phyloP scores from a whole-genome alignment of 139 green algal species.

The Pycnococcus provasolii region DNA sequence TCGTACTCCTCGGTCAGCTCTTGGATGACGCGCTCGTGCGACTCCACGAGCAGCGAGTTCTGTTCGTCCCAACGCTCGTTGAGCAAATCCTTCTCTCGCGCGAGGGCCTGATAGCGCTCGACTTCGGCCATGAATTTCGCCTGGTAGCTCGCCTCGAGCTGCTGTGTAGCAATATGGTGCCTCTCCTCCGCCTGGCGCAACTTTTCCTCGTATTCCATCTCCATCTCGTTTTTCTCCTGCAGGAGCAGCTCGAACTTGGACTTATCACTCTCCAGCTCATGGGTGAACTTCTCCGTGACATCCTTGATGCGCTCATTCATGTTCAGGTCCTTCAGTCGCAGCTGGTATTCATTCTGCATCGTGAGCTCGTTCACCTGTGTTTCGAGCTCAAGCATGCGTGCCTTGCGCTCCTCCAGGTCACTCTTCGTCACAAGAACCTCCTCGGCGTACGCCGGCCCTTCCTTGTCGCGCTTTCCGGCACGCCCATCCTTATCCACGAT shows the following conservation, averaged over 20 bases:
- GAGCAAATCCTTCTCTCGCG: constrained; percentile 60
- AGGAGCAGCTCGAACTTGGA: constrained; percentile 63
- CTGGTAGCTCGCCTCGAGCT: constrained; percentile 67
- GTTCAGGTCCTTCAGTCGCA: constrained; percentile 77
- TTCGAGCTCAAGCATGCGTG: constrained; percentile 69
- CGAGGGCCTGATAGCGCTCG: constrained; percentile 60
- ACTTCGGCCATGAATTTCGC: constrained; percentile 49
- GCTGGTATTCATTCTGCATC: constrained; percentile 83
- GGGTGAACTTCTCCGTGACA: constrained; percentile 61
- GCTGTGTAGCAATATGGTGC: constrained; percentile 40
- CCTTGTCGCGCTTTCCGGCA: constrained; percentile 36
- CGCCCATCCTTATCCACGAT: constrained; percentile 49
- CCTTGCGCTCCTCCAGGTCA: constrained; percentile 71
- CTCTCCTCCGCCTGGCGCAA: constrained; percentile 49
- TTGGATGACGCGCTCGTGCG: constrained; percentile 65
- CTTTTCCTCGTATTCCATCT: constrained; percentile 70
- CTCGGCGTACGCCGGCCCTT: constrained; percentile 55
- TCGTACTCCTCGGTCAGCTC: constrained; percentile 74
- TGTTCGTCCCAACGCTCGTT: constrained; percentile 71
- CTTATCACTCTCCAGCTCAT: constrained; percentile 54
- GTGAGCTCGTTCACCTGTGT: constrained; percentile 76
- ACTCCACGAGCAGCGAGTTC: constrained; percentile 62
- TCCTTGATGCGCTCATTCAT: constrained; percentile 67
- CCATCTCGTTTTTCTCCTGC: constrained; percentile 67
- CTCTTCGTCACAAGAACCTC: constrained; percentile 76